A percentile compares a stretch with the other conserved stretches of the same genome.
Conservation (phyloP, 768 basidiomycete genomes). For the Phaeotremella skinneri region DNA sequence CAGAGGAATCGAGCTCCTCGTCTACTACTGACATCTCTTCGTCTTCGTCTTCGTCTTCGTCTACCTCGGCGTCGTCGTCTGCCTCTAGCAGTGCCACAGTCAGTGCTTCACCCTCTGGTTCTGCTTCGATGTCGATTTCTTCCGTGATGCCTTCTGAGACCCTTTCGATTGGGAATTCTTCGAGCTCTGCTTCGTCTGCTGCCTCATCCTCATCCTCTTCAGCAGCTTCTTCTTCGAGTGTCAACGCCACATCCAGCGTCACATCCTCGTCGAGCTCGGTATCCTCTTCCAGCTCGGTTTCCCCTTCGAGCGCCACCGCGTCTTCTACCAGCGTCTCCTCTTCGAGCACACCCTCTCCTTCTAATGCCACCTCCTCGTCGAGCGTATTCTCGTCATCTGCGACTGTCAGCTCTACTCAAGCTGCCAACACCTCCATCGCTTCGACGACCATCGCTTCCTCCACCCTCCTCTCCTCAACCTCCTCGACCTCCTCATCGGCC, state of each 20-base stretch:
- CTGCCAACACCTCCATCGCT: not conserved
- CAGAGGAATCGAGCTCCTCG: constrained; percentile 25
- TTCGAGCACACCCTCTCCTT: not conserved
- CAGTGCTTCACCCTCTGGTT: constrained; percentile 1
- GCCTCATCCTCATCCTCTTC: not conserved
- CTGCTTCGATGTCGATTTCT: constrained; percentile 7
- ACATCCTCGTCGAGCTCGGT: constrained; percentile 4
- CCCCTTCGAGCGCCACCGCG: constrained; percentile 2
- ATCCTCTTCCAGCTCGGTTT: not conserved
- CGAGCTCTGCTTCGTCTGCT: constrained; percentile 5
- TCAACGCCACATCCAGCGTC: not conserved
- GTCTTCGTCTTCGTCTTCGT: constrained; percentile 17
- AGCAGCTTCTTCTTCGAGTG: constrained; percentile 2
- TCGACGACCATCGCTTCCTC: constrained; percentile 11
- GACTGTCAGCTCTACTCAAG: no score
- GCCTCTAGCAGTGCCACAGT: constrained; percentile 6
- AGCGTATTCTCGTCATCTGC: no score
- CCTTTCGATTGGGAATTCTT: not conserved
- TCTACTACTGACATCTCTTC: constrained; percentile 8
- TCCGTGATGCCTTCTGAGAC: constrained; percentile 1
- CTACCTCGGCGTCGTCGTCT: constrained; percentile 5
- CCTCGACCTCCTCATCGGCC: constrained; percentile 16
- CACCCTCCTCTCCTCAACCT: constrained; percentile 9
- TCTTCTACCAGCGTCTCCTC: constrained; percentile 7
- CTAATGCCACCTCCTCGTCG: not conserved